phyloP scores from a whole-genome alignment of 768 basidiomycete species.

The Rhodosporidiobolus odoratus region DNA sequence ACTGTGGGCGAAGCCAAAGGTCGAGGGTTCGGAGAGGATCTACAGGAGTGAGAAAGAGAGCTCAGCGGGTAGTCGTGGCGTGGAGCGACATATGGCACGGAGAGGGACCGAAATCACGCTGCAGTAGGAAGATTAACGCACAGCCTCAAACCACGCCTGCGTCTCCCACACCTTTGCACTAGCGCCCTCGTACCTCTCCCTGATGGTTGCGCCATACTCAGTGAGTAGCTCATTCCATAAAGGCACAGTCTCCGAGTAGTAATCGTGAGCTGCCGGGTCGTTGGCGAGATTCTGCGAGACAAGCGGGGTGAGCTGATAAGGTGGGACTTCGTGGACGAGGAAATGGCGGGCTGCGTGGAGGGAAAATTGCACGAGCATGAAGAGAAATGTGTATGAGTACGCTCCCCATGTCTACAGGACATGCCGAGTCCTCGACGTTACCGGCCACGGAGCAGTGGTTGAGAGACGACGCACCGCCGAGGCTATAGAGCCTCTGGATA shows the following conservation, averaged over 20 bases:
- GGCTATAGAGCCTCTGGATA: background rate
- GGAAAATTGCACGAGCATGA: background rate
- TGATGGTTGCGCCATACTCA: background rate
- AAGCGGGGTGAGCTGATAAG: background rate
- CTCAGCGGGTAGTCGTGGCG: background rate
- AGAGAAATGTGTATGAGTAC: too few relatives aligned
- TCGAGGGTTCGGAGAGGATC: background rate
- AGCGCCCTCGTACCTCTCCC: background rate
- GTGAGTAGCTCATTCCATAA: background rate
- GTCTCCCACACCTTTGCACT: constrained; percentile 6
- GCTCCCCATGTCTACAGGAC: background rate
- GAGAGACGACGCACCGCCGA: background rate
- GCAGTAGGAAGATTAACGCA: background rate
- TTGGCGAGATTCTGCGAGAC: background rate
- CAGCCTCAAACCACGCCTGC: constrained; percentile 3
- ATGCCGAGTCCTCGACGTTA: background rate
- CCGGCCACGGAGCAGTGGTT: background rate
- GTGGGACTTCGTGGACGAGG: constrained; percentile 5
- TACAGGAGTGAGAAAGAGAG: too few relatives aligned
- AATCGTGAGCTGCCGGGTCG: background rate
- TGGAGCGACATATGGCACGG: background rate
- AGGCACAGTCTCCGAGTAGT: background rate
- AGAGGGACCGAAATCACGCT: background rate
- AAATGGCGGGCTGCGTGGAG: background rate
- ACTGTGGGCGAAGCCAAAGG: background rate